Evolutionary conservation across 192 early-diverging fungal genomes (phyloP).

Genomic region (Phycomyces nitens): DNA sequence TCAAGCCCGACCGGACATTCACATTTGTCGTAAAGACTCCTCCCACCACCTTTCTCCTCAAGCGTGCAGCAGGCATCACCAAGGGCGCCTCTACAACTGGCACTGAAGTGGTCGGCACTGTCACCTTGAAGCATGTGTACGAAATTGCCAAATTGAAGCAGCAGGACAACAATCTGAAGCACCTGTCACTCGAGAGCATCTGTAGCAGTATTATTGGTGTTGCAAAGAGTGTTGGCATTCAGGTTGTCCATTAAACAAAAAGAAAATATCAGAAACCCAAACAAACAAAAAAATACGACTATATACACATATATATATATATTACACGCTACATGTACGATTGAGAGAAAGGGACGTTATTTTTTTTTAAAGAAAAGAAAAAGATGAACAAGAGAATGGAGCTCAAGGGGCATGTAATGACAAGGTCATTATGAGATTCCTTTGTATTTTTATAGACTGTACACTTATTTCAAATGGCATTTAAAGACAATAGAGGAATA

Average conservation of each 20-base stretch:
- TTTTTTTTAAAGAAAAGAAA: background rate
- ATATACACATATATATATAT: background rate
- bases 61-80: conserved; percentile 79
- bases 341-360: background rate
- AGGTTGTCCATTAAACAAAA: conserved; percentile 66
- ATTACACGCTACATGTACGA: background rate
- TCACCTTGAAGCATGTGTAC: conserved; percentile 92
- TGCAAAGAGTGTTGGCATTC: conserved; percentile 79
- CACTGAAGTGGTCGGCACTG: conserved; percentile 68
- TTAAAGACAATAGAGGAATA: too few species aligned
- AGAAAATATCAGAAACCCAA: conserved; percentile 5
- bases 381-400: background rate
- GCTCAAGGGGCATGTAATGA: too few species aligned
- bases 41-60: conserved; percentile 84
- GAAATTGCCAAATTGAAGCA: conserved; percentile 92
- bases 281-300: background rate
- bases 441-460: too few species aligned
- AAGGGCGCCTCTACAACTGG: conserved; percentile 84
- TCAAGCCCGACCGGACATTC: conserved; percentile 90
- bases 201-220: conserved; percentile 71
- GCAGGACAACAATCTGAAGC: conserved; percentile 72
- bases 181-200: conserved; percentile 65
- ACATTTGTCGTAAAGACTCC: conserved; percentile 86
- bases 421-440: too few species aligned
- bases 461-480: too few species aligned